Percentiles rank a stretch among this genome's conserved stretches.
Evolutionary conservation across 345 rosid species (phyloP).

Genomic region (Toxicodendron radicans): DNA sequence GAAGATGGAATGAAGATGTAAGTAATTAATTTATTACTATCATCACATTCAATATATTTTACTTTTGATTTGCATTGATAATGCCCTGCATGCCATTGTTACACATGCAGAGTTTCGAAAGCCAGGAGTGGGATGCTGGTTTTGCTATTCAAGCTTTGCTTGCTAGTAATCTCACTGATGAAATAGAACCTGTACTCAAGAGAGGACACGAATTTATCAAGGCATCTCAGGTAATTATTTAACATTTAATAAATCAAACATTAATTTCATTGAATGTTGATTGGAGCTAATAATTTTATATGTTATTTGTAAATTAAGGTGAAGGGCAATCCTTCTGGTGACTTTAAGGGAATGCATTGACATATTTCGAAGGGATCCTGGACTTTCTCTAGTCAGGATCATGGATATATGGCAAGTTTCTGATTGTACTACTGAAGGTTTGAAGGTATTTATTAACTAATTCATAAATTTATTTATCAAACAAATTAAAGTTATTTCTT

Average conservation of each 20-base stretch:
- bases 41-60: too few species aligned
- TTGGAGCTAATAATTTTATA: neutral
- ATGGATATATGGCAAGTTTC: constrained; percentile 59
- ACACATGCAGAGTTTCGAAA: constrained; percentile 62
- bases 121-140: constrained; percentile 80
- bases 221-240: constrained; percentile 56
- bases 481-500: too few species aligned
- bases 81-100: neutral
- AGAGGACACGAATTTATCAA: constrained; percentile 79
- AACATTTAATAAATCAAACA: neutral
- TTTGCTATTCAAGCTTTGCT: constrained; percentile 77
- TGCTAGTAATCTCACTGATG: constrained; percentile 53
- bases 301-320: constrained; percentile 1
- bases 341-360: constrained; percentile 1
- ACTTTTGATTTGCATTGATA: too few species aligned
- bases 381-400: constrained; percentile 30
- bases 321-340: constrained; percentile 20
- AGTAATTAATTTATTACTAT: constrained; percentile 27
- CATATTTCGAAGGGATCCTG: constrained; percentile 19
- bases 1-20: constrained; percentile 98
- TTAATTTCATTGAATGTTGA: neutral
- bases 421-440: constrained; percentile 47
- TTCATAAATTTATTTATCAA: too few species aligned
- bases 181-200: constrained; percentile 53
- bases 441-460: constrained; percentile 28